Evolutionary conservation across 108 stramenopile genomes (phyloP).

Genomic region (Nitzschia sp.): DNA sequence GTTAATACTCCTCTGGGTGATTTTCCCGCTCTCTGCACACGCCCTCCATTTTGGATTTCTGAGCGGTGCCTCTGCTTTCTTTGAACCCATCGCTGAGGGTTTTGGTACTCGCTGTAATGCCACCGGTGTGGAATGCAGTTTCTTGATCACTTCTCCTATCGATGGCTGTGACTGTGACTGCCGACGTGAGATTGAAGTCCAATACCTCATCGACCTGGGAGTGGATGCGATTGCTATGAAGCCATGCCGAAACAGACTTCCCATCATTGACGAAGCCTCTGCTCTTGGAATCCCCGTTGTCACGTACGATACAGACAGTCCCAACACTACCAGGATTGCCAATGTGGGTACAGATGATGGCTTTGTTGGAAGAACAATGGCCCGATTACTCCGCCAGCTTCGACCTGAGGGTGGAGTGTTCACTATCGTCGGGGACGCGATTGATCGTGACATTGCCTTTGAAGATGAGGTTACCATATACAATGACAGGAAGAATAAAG

Average conservation of each 20-base stretch:
- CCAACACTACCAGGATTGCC: background rate
- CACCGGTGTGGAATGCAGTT: background rate
- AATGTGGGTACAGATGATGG: constrained; percentile 45
- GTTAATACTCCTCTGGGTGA: too few species aligned
- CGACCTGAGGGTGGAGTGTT: constrained; percentile 38
- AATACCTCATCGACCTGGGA: too few species aligned
- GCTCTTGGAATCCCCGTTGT: constrained; percentile 9
- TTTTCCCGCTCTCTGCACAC: too few species aligned
- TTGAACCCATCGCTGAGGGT: background rate
- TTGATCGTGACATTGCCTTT: background rate
- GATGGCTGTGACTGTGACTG: too few species aligned
- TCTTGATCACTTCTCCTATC: too few species aligned
- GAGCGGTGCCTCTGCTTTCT: background rate
- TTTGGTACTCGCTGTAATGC: background rate
- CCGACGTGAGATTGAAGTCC: too few species aligned
- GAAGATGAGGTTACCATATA: background rate
- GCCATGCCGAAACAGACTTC: too few species aligned
- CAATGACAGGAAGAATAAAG: constrained; percentile 1
- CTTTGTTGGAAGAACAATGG: constrained; percentile 30
- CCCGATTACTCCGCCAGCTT: constrained; percentile 33
- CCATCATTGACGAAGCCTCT: too few species aligned
- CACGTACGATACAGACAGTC: constrained; percentile 13
- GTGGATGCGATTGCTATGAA: too few species aligned
- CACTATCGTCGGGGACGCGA: background rate
- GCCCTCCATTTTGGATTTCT: too few species aligned